Percentiles rank a stretch among this genome's conserved stretches.
Conservation (phyloP, 306 rosid genomes). For the Carpinus fangiana region DNA sequence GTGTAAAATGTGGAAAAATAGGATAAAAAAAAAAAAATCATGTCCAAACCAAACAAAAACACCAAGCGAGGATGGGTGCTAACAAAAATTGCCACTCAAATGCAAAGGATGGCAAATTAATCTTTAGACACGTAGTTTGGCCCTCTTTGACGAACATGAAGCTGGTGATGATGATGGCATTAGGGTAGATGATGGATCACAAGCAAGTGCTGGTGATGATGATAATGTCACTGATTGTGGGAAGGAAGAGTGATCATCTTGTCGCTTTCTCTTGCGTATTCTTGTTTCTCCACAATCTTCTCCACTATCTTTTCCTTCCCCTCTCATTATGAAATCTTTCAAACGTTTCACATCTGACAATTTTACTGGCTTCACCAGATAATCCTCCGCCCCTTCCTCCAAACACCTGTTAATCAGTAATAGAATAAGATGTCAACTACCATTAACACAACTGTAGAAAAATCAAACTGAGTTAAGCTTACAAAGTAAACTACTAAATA, state of each 20-base stretch:
- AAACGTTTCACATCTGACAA: slow-evolving; percentile 80
- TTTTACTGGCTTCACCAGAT: slow-evolving; percentile 82
- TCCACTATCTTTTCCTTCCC: slow-evolving; percentile 48
- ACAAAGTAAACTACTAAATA: background rate
- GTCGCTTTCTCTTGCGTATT: slow-evolving; percentile 41
- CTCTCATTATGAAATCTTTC: slow-evolving; percentile 62
- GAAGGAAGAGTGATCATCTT: slow-evolving; percentile 33
- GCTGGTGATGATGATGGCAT: slow-evolving; percentile 34
- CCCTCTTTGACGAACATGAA: slow-evolving; percentile 45
- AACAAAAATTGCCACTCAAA: slow-evolving; percentile 24
- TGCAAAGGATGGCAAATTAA: slow-evolving; percentile 7
- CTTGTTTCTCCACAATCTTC: slow-evolving; percentile 41
- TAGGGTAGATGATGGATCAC: slow-evolving; percentile 31
- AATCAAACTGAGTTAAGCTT: background rate
- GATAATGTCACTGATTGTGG: slow-evolving; percentile 23
- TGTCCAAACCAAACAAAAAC: slow-evolving; percentile 4
- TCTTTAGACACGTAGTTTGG: slow-evolving; percentile 39
- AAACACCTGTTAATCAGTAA: slow-evolving; percentile 56
- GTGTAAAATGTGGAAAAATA: background rate
- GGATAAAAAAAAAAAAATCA: background rate
- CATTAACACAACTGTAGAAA: background rate
- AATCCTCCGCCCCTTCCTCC: slow-evolving; percentile 98
- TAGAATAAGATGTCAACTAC: slow-evolving; percentile 13
- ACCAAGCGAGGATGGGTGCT: background rate
- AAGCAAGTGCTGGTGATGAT: slow-evolving; percentile 35